Evolutionary conservation across 2,329 filamentous ascomycete species (phyloP).

Genomic region (Phyllosticta citriasiana): DNA sequence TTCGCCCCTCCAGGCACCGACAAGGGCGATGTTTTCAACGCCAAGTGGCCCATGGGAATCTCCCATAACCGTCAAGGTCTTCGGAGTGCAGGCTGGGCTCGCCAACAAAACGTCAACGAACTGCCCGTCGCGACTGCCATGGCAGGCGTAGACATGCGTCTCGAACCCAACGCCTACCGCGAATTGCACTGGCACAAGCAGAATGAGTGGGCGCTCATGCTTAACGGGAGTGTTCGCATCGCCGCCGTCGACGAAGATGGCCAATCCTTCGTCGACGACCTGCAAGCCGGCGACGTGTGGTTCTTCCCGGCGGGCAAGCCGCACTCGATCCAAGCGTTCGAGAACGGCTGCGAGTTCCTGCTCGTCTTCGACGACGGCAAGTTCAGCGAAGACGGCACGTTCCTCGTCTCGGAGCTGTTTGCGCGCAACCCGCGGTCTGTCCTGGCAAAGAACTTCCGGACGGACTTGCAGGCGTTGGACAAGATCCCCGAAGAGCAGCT

Average conservation of each 20-base stretch:
- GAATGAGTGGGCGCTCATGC: constrained; percentile 43
- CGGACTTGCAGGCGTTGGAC: constrained; percentile 27
- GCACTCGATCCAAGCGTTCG: constrained; percentile 44
- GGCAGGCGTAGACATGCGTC: constrained; percentile 35
- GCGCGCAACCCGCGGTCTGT: constrained; percentile 32
- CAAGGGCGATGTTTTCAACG: constrained; percentile 28
- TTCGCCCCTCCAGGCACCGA: constrained; percentile 31
- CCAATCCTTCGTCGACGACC: constrained; percentile 31
- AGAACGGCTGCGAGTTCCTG: constrained; percentile 48
- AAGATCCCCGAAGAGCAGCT: constrained; percentile 29
- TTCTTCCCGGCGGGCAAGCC: constrained; percentile 28
- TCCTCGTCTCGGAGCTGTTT: constrained; percentile 47
- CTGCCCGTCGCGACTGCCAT: constrained; percentile 32
- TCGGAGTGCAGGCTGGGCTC: constrained; percentile 30
- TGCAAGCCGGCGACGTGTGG: constrained; percentile 31
- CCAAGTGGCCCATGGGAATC: constrained; percentile 34
- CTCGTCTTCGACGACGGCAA: constrained; percentile 50
- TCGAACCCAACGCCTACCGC: constrained; percentile 42
- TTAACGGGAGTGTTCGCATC: constrained; percentile 45
- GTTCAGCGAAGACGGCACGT: constrained; percentile 51
- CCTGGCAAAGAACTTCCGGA: constrained; percentile 34
- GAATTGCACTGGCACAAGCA: constrained; percentile 55
- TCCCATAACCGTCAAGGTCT: constrained; percentile 32
- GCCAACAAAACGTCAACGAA: constrained; percentile 30
- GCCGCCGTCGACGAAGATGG: constrained; percentile 44